Conservation (phyloP, 306 rosid species). For the Luffa aegyptiaca region DNA sequence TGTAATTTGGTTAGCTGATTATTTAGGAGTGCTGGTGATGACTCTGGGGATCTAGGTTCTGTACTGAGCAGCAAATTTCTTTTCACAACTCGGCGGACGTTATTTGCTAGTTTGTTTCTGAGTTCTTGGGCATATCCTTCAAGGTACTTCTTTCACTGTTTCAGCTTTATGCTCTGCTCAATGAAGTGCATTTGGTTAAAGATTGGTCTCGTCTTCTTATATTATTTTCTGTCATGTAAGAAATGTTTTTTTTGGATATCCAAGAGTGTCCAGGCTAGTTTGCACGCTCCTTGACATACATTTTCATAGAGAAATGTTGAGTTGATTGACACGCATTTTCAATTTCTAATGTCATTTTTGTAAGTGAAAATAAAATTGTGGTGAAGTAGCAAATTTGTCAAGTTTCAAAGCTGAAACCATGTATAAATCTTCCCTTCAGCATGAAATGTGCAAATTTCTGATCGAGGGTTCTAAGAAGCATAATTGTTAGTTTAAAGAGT, state of each 20-base stretch:
- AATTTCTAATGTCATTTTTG: background rate
- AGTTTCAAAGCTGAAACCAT: background rate
- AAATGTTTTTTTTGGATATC: background rate
- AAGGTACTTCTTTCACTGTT: constrained; percentile 78
- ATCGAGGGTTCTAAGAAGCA: background rate
- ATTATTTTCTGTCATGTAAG: background rate
- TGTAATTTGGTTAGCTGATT: background rate
- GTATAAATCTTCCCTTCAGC: background rate
- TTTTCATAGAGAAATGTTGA: background rate
- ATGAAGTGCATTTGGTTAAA: background rate
- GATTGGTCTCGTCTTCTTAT: background rate
- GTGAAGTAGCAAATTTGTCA: background rate
- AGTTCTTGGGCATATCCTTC: constrained; percentile 54
- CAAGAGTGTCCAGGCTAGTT: background rate
- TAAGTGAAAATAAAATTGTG: background rate
- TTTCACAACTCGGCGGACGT: constrained; percentile 48
- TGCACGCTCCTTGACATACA: background rate
- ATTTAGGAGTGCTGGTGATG: constrained; percentile 30
- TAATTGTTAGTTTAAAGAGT: background rate
- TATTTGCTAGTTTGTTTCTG: constrained; percentile 57
- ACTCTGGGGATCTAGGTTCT: constrained; percentile 33
- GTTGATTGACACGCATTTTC: background rate
- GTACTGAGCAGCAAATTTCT: constrained; percentile 18
- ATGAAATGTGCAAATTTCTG: background rate
- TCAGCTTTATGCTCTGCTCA: constrained; percentile 22